These are phyloP conservation scores for Cornus controversa DNA, from an alignment of 148 eudicot genomes.

Conservation along the genomic window DNA sequence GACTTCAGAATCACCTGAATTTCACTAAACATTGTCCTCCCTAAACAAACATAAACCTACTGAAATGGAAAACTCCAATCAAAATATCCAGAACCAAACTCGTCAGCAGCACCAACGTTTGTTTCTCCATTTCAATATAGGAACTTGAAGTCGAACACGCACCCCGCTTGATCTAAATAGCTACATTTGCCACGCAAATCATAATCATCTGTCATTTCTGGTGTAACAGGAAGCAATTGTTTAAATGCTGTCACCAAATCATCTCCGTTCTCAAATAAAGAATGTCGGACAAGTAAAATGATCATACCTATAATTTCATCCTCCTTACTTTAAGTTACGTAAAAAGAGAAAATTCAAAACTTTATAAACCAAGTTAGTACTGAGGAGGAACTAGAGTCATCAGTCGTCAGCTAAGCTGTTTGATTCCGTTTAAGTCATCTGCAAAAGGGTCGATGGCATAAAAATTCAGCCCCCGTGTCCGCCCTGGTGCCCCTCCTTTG, in stretches of 20 bases:
- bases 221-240: slow-evolving; percentile 4
- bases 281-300: slow-evolving; percentile 2
- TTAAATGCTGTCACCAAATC: slow-evolving; percentile 2
- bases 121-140: not conserved
- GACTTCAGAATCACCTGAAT: too few species aligned
- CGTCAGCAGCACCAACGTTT: too few species aligned
- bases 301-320: not conserved
- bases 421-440: slow-evolving; percentile 14
- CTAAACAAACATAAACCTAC: not conserved
- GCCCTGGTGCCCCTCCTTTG: slow-evolving; percentile 60
- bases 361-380: slow-evolving; percentile 3
- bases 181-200: not conserved
- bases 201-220: slow-evolving; percentile 1
- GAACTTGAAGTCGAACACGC: not conserved
- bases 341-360: slow-evolving; percentile 2
- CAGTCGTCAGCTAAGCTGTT: slow-evolving; percentile 25
- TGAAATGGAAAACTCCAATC: too few species aligned
- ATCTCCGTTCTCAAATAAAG: slow-evolving; percentile 7
- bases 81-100: too few species aligned
- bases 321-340: not conserved
- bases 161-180: not conserved
- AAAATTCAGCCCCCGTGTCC: slow-evolving; percentile 46
- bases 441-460: slow-evolving; percentile 18
- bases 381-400: not conserved
- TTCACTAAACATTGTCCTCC: not conserved